Evolutionary conservation across 139 green algal genomes (phyloP), one percentile per base, ranked within the genome.

Genomic region (Auxenochlorella pyrenoidosa): DNA sequence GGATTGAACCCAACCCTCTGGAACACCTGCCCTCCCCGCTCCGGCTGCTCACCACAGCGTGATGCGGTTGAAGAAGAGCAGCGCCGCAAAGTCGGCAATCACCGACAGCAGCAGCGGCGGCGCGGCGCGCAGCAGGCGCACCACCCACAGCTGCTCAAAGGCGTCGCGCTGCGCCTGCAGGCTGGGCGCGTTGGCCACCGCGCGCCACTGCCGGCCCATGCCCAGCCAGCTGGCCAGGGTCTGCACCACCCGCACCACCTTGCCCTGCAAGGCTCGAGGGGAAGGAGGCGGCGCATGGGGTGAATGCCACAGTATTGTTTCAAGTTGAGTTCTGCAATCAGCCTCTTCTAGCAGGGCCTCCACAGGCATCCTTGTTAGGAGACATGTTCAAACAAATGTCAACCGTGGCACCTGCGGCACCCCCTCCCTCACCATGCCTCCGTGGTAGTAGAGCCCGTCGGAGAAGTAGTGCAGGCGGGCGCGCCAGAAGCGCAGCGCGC

Each of bases 371-470:
- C 24, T 30, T 5, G 22, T 28, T 12, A 68, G 16, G 19, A 68
- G 5, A 68, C 24, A n/a, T 30, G 10, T 30, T 68, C n/a, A n/a
- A n/a, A n/a, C n/a, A n/a, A n/a, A n/a, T n/a, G n/a, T n/a, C n/a
- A n/a, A n/a, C n/a, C n/a, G n/a, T n/a, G n/a, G n/a, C n/a, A n/a
- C n/a, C n/a, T 68, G 12, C 59, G 26, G 22, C 66, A 36, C 5
- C 30, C 66, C 30, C 30, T 21, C 15, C 36, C 94, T 87, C 66
- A 97, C 95, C 97, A 99, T 99, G 88, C 97, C 95, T 63, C 97
- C 97, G 92, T 97, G 95, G 89, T 98, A 99, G 94, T 99, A 99
- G 32, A 99, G 94, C 10, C 97, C 97, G 47, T 96, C 86, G 78
- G 94, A 91, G 92, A 99, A 99, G 95, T 99, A 98, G 86, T 94